A percentile compares a stretch with the other conserved stretches of the same genome.
phyloP scores from a whole-genome alignment of 805 yeast species.

The Kuraishia hungarica region DNA sequence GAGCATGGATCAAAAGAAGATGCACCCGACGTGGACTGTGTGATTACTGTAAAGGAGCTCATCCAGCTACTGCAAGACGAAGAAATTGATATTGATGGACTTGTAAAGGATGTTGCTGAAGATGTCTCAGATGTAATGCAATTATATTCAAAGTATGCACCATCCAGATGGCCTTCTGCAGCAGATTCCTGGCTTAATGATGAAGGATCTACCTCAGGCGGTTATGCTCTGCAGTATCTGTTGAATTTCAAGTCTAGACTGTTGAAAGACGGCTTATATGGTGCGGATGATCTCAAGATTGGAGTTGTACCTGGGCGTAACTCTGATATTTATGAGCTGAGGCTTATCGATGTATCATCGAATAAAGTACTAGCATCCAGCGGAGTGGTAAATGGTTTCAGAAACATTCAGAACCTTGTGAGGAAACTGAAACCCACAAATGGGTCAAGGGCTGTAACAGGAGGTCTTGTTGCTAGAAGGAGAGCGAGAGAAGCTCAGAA shows the following conservation, averaged over 20 bases:
- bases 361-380: constrained; percentile 41
- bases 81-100: constrained; percentile 24
- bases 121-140: constrained; percentile 9
- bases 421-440: constrained; percentile 57
- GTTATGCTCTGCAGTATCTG: constrained; percentile 71
- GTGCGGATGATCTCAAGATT: constrained; percentile 17
- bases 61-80: constrained; percentile 61
- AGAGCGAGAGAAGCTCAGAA: constrained; percentile 27
- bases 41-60: constrained; percentile 83
- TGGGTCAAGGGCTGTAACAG: constrained; percentile 17
- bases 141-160: constrained; percentile 31
- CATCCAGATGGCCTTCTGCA: constrained; percentile 53
- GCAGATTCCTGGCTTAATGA: constrained; percentile 63
- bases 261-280: constrained; percentile 11
- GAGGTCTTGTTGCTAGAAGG: constrained; percentile 33
- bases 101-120: constrained; percentile 10
- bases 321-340: constrained; percentile 64
- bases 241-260: constrained; percentile 21
- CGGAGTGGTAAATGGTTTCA: constrained; percentile 79
- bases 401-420: constrained; percentile 90
- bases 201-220: constrained; percentile 82
- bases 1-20: constrained; percentile 15
- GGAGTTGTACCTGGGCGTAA: constrained; percentile 57
- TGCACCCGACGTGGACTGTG: constrained; percentile 78
- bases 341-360: constrained; percentile 27